phyloP scores from a whole-genome alignment of 108 stramenopile species.

The Nitzschia palea region DNA sequence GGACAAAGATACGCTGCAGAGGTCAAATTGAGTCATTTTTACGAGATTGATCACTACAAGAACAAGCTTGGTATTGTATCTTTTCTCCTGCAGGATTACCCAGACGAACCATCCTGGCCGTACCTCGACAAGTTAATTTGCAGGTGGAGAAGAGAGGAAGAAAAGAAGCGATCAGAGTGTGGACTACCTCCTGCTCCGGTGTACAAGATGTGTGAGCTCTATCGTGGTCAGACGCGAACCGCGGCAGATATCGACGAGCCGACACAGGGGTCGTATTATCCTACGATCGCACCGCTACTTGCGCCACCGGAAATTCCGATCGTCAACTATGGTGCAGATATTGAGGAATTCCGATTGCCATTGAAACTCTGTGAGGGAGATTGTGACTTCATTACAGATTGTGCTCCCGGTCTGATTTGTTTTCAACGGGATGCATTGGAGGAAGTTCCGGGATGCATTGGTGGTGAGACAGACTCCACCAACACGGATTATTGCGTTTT shows the following conservation, averaged over 20 bases:
- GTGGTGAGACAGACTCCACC: conserved; percentile 27
- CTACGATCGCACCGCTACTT: conserved; percentile 3
- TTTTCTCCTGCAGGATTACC: conserved; percentile 43
- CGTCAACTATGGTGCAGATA: conserved; percentile 24
- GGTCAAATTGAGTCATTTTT: conserved; percentile 49
- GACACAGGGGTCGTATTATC: neutral
- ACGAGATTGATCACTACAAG: conserved; percentile 30
- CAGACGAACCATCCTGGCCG: conserved; percentile 27
- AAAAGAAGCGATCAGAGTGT: conserved; percentile 31
- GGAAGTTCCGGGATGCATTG: conserved; percentile 60
- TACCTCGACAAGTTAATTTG: conserved; percentile 49
- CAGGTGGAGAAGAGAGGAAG: conserved; percentile 37
- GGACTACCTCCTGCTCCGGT: conserved; percentile 37
- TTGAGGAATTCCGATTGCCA: conserved; percentile 28
- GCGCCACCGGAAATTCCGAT: conserved; percentile 24
- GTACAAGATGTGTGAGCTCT: conserved; percentile 44
- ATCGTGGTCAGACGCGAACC: conserved; percentile 36
- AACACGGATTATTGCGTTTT: conserved; percentile 37
- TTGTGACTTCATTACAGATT: conserved; percentile 59
- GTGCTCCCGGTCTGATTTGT: conserved; percentile 51
- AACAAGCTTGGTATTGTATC: conserved; percentile 37
- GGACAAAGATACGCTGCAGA: conserved; percentile 73
- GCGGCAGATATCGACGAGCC: conserved; percentile 25
- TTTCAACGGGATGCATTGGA: conserved; percentile 36
- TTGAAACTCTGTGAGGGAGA: conserved; percentile 58